Evolutionary conservation across 495 filamentous ascomycete species (phyloP).

Genomic region (Achaetomiella virescens): DNA sequence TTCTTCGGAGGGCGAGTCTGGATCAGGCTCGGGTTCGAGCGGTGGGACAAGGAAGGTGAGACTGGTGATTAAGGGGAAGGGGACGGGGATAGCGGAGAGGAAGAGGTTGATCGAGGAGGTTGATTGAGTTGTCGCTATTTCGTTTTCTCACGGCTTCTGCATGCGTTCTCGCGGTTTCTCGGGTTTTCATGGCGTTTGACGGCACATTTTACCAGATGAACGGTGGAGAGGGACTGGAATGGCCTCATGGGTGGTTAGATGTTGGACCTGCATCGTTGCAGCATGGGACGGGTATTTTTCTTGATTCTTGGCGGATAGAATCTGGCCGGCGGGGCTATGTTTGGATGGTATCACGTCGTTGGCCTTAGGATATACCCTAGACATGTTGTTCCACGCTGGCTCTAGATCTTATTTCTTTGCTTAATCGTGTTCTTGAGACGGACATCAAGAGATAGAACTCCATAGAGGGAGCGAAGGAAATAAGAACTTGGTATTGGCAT

Average conservation of each 20-base stretch:
- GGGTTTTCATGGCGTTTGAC: background rate
- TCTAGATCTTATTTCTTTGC: too few relatives aligned
- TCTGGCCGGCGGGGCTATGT: background rate
- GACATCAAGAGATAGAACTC: background rate
- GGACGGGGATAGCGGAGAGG: background rate
- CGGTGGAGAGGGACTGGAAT: background rate
- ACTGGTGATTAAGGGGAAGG: background rate
- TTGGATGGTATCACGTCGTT: background rate
- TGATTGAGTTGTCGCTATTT: background rate
- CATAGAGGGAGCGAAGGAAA: background rate
- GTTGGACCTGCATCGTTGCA: background rate
- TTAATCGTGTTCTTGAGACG: too few relatives aligned
- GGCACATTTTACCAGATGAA: background rate
- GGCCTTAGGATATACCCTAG: background rate
- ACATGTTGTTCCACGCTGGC: background rate
- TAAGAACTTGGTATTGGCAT: background rate
- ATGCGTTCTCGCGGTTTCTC: too few relatives aligned
- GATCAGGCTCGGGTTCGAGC: background rate
- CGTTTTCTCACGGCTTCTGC: background rate
- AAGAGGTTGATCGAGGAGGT: conserved; percentile 7
- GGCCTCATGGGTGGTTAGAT: background rate
- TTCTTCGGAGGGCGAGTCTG: background rate
- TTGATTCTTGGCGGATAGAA: background rate
- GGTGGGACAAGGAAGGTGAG: background rate
- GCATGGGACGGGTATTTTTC: background rate